These are phyloP conservation scores for Solanum ossicruentum DNA, from an alignment of 257 asterid genomes.

Conservation along the genomic window DNA sequence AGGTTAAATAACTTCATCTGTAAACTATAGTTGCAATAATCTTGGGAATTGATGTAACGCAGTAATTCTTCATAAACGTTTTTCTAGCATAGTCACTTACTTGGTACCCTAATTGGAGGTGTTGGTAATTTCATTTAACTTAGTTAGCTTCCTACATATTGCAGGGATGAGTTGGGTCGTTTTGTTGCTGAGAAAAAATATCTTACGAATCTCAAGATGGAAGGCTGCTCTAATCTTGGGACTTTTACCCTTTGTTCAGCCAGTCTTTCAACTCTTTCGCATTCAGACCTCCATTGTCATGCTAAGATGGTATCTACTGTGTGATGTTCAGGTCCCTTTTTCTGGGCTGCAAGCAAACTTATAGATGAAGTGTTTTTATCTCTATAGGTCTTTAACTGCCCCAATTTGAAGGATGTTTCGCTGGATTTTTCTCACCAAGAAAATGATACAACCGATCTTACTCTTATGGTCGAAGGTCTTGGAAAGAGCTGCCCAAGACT, in stretches of 20 bases:
- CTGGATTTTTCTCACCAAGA: conserved; percentile 77
- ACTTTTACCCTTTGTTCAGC: conserved; percentile 50
- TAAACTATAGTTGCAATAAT: neutral
- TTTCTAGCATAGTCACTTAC: neutral
- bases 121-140: neutral
- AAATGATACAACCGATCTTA: conserved; percentile 66
- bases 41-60: neutral
- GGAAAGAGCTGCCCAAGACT: conserved; percentile 86
- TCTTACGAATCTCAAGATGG: conserved; percentile 80
- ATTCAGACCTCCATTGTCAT: conserved; percentile 76
- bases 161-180: conserved; percentile 90
- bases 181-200: conserved; percentile 69
- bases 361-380: neutral
- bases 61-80: neutral
- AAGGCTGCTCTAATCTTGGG: conserved; percentile 81
- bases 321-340: neutral
- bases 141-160: neutral
- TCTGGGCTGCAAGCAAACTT: neutral
- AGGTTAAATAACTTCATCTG: neutral
- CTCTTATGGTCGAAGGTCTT: conserved; percentile 43
- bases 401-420: conserved; percentile 74
- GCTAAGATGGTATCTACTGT: conserved; percentile 50
- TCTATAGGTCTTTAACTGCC: conserved; percentile 69
- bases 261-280: conserved; percentile 65
- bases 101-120: neutral